Conservation (phyloP, 352 stramenopile genomes). For the Globisporangium radiosum region DNA sequence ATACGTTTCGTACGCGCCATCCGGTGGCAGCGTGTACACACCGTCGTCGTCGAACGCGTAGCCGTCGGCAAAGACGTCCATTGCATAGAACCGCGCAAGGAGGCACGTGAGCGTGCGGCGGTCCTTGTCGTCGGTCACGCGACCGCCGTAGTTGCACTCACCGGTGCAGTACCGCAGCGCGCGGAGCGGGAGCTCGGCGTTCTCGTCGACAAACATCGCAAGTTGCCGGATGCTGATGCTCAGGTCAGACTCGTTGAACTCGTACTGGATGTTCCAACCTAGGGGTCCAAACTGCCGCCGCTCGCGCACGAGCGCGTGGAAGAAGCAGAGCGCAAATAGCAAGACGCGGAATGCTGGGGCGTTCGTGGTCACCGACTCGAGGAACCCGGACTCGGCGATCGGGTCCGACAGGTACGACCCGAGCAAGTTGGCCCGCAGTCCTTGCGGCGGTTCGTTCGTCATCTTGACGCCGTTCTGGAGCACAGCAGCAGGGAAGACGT, state of each 20-base stretch:
- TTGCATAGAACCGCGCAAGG: conserved; percentile 67
- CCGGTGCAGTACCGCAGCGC: conserved; percentile 77
- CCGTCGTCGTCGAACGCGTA: conserved; percentile 67
- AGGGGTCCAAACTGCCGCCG: conserved; percentile 89
- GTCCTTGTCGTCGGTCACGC: conserved; percentile 86
- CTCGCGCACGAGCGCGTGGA: conserved; percentile 92
- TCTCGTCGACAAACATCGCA: conserved; percentile 90
- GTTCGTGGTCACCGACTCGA: conserved; percentile 65
- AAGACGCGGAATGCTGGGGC: conserved; percentile 81
- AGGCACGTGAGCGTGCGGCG: conserved; percentile 68
- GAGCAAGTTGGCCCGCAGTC: conserved; percentile 87
- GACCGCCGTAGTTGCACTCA: conserved; percentile 81
- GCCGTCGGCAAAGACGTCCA: conserved; percentile 49
- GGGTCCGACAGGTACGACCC: conserved; percentile 90
- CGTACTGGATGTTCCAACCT: conserved; percentile 95
- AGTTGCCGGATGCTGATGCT: conserved; percentile 90
- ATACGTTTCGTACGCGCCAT: conserved; percentile 72
- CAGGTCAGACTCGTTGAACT: conserved; percentile 94
- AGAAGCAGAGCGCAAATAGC: conserved; percentile 88
- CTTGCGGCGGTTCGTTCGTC: conserved; percentile 92
- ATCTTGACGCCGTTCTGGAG: conserved; percentile 97
- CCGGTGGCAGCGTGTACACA: conserved; percentile 67
- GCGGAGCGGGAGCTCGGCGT: conserved; percentile 78
- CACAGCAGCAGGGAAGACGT: conserved; percentile 90
- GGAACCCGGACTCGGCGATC: conserved; percentile 86